Evolutionary conservation across 2,329 filamentous ascomycete species (phyloP), one percentile per base, ranked within the genome.

Genomic region (Hirsutella rhossiliensis): DNA sequence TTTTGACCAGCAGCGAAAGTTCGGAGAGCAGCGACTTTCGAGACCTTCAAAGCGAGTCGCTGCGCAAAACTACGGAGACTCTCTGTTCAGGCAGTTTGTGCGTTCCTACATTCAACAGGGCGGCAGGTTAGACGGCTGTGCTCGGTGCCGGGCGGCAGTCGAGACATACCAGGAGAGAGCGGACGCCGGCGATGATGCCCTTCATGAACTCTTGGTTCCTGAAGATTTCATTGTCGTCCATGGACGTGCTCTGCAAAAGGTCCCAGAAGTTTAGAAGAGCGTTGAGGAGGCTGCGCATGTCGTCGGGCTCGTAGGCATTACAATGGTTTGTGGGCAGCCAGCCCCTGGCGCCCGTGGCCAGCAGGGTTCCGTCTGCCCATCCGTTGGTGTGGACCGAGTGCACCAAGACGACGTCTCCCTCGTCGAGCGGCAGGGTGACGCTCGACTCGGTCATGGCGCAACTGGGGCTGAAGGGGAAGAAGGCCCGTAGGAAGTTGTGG

Each of bases 271-370:
- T 86, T 13, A 92, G 79, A 48, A 96, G 70, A 1, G 89, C 87
- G 54, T 87, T 88, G 31, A 98, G 71, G 19, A 98, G 72, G 50
- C 80, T 88, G 44, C 81, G 78, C 73, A 97, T 89, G 50, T 88
- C 81, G 19, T 87, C 78, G 39, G 90, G 87, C 52, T 96, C 87
- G 61, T 96, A 98, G 11, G 87, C 76, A 60, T 96, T 89, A 68
- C 92, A 98, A 62, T 97, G 98, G 63, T 98, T 98, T 9, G 92
- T 98, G 3, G 92, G 92, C 47, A 98, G 70, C 92, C 92, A 98
- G 49, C 92, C 92, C 53, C 92, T 77, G 42, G 84, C 84, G 23
- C 90, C 90, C 3, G 88, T 87, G 20, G 83, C 76, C 48, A 98
- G 67, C 36, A 96, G 71, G 1, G 92, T 98, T 42, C 92, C 92